These are phyloP conservation scores for Nepenthes gracilis DNA, from an alignment of 148 eudicot genomes.

Conservation along the genomic window DNA sequence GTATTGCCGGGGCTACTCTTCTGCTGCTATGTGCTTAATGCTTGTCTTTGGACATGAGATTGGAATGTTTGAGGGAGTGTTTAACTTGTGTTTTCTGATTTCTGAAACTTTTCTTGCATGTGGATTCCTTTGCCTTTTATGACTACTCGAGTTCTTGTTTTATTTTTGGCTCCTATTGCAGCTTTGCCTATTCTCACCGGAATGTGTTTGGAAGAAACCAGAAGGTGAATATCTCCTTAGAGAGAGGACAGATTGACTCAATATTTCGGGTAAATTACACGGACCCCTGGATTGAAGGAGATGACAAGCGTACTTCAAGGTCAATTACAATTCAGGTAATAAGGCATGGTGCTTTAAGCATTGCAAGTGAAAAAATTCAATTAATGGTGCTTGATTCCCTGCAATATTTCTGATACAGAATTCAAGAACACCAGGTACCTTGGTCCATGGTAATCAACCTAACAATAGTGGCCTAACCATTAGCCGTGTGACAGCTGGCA, in stretches of 20 bases:
- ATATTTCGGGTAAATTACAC: conserved; percentile 84
- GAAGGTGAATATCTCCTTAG: conserved; percentile 80
- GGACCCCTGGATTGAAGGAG: conserved; percentile 99
- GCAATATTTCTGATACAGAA: conserved; percentile 29
- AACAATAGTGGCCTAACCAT: conserved; percentile 60
- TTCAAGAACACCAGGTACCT: conserved; percentile 91
- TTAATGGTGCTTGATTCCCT: too few relatives aligned
- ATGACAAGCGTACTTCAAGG: conserved; percentile 93
- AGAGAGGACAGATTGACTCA: conserved; percentile 98
- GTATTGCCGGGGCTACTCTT: too few relatives aligned
- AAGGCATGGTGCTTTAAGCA: background rate
- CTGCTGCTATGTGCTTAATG: background rate
- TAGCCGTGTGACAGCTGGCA: conserved; percentile 82
- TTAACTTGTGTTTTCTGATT: background rate
- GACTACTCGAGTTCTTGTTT: background rate
- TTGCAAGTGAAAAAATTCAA: background rate
- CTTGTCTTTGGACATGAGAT: background rate
- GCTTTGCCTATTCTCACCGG: conserved; percentile 88
- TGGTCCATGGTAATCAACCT: conserved; percentile 91
- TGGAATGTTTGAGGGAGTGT: background rate
- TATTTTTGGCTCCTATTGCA: conserved; percentile 27
- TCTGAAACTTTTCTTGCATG: too few relatives aligned
- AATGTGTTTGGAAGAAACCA: conserved; percentile 96
- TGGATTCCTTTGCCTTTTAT: too few relatives aligned
- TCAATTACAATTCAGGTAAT: conserved; percentile 88